phyloP scores from a whole-genome alignment of 208 protist species.

The Herpetomonas muscarum region DNA sequence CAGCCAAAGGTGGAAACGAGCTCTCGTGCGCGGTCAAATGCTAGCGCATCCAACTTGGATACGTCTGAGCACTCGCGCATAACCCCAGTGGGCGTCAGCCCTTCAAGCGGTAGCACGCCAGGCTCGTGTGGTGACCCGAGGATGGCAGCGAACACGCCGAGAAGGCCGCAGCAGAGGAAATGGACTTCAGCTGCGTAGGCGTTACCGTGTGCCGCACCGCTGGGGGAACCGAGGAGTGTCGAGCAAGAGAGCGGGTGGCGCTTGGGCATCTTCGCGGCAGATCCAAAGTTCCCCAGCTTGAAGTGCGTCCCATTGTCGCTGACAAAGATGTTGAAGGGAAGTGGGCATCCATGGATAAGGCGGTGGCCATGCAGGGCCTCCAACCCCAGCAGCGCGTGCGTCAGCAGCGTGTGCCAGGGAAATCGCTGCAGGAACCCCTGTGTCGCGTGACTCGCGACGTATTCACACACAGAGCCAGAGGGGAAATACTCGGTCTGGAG shows the following conservation, averaged over 20 bases:
- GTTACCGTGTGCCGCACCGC: background rate
- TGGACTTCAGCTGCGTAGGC: slow-evolving; percentile 27
- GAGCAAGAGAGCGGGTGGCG: slow-evolving; percentile 23
- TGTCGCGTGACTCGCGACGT: slow-evolving; percentile 3
- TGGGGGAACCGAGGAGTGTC: slow-evolving; percentile 10
- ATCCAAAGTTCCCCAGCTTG: slow-evolving; percentile 61
- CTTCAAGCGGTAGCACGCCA: too few relatives aligned
- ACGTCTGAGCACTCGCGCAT: background rate
- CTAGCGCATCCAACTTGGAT: background rate
- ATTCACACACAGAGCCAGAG: slow-evolving; percentile 44
- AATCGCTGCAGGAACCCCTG: background rate
- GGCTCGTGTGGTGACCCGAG: too few relatives aligned
- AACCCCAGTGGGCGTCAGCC: too few relatives aligned
- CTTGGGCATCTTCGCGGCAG: slow-evolving; percentile 17
- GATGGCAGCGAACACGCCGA: slow-evolving; percentile 8
- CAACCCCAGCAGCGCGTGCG: slow-evolving; percentile 38
- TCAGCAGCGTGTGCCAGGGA: slow-evolving; percentile 27
- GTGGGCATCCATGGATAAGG: slow-evolving; percentile 55
- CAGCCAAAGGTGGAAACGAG: background rate
- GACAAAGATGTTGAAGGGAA: slow-evolving; percentile 42
- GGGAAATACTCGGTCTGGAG: slow-evolving; percentile 73
- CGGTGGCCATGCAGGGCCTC: slow-evolving; percentile 33
- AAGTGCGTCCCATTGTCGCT: slow-evolving; percentile 14
- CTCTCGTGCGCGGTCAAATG: background rate
- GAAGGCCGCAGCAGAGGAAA: slow-evolving; percentile 20